Evolutionary conservation across 2,329 filamentous ascomycete genomes (phyloP).

Genomic region (Neofusicoccum laricinum): DNA sequence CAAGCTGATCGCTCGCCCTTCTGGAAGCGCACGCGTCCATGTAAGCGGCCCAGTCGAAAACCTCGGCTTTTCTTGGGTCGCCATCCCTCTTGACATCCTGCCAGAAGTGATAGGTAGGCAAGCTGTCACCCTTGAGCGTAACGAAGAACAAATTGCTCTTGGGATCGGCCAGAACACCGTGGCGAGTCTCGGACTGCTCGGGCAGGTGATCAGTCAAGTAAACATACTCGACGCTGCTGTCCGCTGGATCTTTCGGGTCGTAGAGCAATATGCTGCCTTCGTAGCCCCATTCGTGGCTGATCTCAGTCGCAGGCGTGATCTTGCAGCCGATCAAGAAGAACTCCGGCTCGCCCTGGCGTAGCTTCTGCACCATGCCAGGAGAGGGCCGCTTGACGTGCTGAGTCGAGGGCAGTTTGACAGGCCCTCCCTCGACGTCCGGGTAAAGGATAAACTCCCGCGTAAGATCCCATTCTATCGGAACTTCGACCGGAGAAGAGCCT

Average conservation of each 20-base stretch:
- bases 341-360: neutral
- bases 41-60: neutral
- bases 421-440: neutral
- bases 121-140: neutral
- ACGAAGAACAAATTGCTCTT: constrained; percentile 11
- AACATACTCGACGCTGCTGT: neutral
- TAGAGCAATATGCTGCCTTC: neutral
- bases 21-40: neutral
- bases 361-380: neutral
- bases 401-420: neutral
- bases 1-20: neutral
- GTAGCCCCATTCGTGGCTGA: neutral
- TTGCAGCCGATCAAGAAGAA: neutral
- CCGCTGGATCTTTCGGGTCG: neutral
- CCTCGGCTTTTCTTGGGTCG: neutral
- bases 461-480: neutral
- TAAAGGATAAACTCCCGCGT: neutral
- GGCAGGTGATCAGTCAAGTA: neutral
- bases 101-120: constrained; percentile 14
- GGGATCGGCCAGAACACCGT: neutral
- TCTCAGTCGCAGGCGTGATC: neutral
- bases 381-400: neutral
- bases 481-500: neutral
- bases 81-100: neutral
- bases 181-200: neutral